phyloP scores from a whole-genome alignment of 2,329 filamentous ascomycete species.

The Scedosporium apiospermum region DNA sequence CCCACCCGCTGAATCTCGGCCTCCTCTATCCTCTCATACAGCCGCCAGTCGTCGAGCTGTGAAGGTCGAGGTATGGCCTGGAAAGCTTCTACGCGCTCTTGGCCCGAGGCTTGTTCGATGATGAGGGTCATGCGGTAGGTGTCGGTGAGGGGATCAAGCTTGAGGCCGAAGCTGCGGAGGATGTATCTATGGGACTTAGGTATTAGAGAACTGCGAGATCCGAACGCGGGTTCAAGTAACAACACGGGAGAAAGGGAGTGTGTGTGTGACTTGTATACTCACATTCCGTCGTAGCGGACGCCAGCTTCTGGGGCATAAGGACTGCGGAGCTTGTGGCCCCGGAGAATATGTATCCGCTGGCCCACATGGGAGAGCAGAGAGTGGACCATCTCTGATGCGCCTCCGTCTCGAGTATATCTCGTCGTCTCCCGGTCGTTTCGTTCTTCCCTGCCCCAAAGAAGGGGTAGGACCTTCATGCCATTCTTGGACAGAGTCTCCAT shows the following conservation, averaged over 20 bases:
- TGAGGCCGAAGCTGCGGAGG: conserved; percentile 36
- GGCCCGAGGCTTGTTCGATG: conserved; percentile 32
- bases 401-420: conserved; percentile 36
- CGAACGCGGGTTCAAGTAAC: neutral
- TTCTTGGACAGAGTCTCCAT: conserved; percentile 33
- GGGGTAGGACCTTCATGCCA: conserved; percentile 33
- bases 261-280: conserved; percentile 16
- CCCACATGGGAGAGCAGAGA: conserved; percentile 40
- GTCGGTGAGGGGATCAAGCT: conserved; percentile 26
- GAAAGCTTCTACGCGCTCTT: conserved; percentile 32
- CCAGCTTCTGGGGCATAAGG: conserved; percentile 41
- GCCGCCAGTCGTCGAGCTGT: conserved; percentile 45
- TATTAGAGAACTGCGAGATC: neutral
- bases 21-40: conserved; percentile 37
- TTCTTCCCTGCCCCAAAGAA: conserved; percentile 43
- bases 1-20: conserved; percentile 26
- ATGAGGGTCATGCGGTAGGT: conserved; percentile 34
- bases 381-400: conserved; percentile 34
- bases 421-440: conserved; percentile 20
- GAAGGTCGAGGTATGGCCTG: conserved; percentile 39
- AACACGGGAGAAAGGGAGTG: neutral
- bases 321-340: conserved; percentile 41
- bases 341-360: conserved; percentile 38
- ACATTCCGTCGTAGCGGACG: conserved; percentile 50
- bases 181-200: conserved; percentile 29